Conservation (phyloP, 1,284 basidiomycete genomes). For the Cryptococcus floricola region DNA sequence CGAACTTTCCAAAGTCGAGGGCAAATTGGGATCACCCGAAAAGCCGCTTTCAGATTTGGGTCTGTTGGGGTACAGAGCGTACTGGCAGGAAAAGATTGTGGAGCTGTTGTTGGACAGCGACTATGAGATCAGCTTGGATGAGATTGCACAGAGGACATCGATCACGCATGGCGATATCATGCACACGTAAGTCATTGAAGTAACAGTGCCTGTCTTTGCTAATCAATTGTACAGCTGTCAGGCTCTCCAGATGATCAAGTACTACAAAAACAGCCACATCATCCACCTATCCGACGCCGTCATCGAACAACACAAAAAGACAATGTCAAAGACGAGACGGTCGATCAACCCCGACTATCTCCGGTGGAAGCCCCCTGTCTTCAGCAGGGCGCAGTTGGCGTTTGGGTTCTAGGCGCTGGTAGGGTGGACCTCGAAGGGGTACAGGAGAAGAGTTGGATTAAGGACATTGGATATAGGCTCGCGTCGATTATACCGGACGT, state of each 20-base stretch:
- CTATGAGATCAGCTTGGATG: slow-evolving; percentile 84
- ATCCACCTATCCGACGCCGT: slow-evolving; percentile 88
- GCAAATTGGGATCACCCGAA: slow-evolving; percentile 93
- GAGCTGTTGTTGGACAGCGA: slow-evolving; percentile 72
- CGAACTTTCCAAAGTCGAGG: slow-evolving; percentile 94
- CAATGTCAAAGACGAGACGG: slow-evolving; percentile 71
- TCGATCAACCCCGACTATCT: slow-evolving; percentile 77
- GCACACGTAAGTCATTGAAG: slow-evolving; percentile 73
- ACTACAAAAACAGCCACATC: slow-evolving; percentile 91
- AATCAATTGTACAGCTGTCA: slow-evolving; percentile 62
- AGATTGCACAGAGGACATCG: slow-evolving; percentile 93
- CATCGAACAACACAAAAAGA: slow-evolving; percentile 84
- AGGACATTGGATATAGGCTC: not conserved
- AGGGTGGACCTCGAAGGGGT: not conserved
- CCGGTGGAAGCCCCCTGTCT: slow-evolving; percentile 88
- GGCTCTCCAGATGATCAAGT: slow-evolving; percentile 91
- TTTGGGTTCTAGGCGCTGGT: slow-evolving; percentile 66
- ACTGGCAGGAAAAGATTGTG: slow-evolving; percentile 97
- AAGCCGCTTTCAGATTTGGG: slow-evolving; percentile 96
- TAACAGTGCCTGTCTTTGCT: not conserved
- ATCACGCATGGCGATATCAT: slow-evolving; percentile 96
- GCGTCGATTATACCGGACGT: not conserved
- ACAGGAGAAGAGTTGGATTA: not conserved
- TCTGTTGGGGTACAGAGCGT: slow-evolving; percentile 87
- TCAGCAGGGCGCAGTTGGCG: slow-evolving; percentile 81